phyloP scores from a whole-genome alignment of 225 moss, liverwort and hornwort genomes.

The Anthoceros angustus region DNA sequence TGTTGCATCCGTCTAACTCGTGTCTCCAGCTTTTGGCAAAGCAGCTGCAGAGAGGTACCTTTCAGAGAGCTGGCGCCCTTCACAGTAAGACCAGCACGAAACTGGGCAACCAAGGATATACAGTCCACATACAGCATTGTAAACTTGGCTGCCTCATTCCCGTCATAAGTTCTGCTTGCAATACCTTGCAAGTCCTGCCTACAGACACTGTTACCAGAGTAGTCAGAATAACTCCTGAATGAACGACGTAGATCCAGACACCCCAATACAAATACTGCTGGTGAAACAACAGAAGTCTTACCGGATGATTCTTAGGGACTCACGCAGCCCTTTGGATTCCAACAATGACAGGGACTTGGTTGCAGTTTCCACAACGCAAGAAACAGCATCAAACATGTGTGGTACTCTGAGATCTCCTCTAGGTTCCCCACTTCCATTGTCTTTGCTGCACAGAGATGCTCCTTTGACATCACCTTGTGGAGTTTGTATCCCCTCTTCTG shows the following conservation, averaged over 20 bases:
- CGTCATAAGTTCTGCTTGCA: conserved; percentile 16
- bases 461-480: not conserved
- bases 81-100: conserved; percentile 18
- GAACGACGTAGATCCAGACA: not conserved
- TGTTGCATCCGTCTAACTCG: conserved; percentile 6
- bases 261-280: not conserved
- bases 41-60: conserved; percentile 9
- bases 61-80: conserved; percentile 4
- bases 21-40: conserved; percentile 16
- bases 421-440: too few species aligned
- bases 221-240: not conserved
- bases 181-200: conserved; percentile 36
- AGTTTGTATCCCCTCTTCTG: not conserved
- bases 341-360: not conserved
- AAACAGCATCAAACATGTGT: not conserved
- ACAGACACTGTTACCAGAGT: conserved; percentile 29
- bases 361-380: not conserved
- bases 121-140: conserved; percentile 28
- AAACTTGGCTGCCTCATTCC: conserved; percentile 22
- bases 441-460: too few species aligned
- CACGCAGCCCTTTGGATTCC: not conserved
- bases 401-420: not conserved
- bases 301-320: not conserved
- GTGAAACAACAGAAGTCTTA: not conserved
- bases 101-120: conserved; percentile 23